Percentiles rank a stretch among this genome's conserved stretches.
Evolutionary conservation across 345 rosid genomes (phyloP).

Genomic region (Microcos paniculata): DNA sequence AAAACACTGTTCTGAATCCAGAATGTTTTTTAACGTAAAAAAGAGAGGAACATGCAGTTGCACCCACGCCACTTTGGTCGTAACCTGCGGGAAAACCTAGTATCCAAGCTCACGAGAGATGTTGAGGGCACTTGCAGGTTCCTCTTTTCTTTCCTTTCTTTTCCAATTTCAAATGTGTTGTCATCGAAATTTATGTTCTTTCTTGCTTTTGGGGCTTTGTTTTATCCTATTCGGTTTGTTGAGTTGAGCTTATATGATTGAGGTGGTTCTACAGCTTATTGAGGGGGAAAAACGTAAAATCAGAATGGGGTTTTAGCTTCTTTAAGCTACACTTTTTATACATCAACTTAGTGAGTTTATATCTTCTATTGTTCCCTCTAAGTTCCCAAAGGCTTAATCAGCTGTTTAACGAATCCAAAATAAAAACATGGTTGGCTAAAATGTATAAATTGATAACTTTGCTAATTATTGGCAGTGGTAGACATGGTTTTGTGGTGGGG

Average conservation of each 20-base stretch:
- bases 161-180: not conserved
- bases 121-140: conserved; percentile 98
- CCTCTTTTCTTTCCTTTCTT: not conserved
- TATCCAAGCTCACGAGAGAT: conserved; percentile 88
- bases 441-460: not conserved
- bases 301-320: not conserved
- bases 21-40: conserved; percentile 82
- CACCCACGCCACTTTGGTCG: conserved; percentile 93
- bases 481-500: conserved; percentile 92
- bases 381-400: not conserved
- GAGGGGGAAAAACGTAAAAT: not conserved
- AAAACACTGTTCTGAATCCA: not conserved
- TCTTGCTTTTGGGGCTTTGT: conserved; percentile 9
- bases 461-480: conserved; percentile 47
- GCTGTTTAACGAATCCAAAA: not conserved
- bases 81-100: conserved; percentile 73
- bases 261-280: not conserved
- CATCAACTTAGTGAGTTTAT: not conserved
- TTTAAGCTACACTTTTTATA: not conserved
- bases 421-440: not conserved
- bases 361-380: not conserved
- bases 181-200: not conserved
- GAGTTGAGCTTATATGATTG: not conserved
- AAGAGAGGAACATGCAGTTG: conserved; percentile 90
- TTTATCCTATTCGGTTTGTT: not conserved